Evolutionary conservation across 1,139 yeast species (phyloP).

Genomic region (Pichia sp.): DNA sequence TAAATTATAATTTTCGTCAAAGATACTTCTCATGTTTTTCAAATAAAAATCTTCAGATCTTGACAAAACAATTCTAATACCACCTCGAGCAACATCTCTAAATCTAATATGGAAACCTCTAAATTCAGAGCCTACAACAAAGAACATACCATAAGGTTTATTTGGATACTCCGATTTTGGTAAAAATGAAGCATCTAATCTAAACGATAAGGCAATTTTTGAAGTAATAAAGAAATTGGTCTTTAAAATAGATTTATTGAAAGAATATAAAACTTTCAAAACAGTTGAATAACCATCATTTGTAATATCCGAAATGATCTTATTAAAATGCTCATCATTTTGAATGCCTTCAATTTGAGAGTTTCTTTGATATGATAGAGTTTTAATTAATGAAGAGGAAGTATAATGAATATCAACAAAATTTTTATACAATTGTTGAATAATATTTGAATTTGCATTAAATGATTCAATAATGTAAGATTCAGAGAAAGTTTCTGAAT

Average conservation of each 20-base stretch:
- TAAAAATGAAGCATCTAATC: slow-evolving; percentile 80
- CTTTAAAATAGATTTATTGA: slow-evolving; percentile 82
- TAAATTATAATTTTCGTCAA: slow-evolving; percentile 93
- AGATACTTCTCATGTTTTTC: slow-evolving; percentile 77
- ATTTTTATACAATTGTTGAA: slow-evolving; percentile 80
- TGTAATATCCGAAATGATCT: slow-evolving; percentile 63
- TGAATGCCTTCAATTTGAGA: slow-evolving; percentile 70
- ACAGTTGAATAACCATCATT: slow-evolving; percentile 77
- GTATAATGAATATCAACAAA: slow-evolving; percentile 90
- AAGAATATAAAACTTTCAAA: slow-evolving; percentile 71
- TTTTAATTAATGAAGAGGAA: slow-evolving; percentile 55
- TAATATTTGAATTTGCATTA: slow-evolving; percentile 60
- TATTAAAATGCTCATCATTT: slow-evolving; percentile 67
- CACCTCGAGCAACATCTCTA: slow-evolving; percentile 97
- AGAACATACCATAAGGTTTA: slow-evolving; percentile 89
- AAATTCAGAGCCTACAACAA: slow-evolving; percentile 93
- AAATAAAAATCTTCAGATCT: slow-evolving; percentile 82
- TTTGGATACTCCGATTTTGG: slow-evolving; percentile 86
- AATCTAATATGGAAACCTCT: slow-evolving; percentile 96
- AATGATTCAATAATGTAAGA: slow-evolving; percentile 75
- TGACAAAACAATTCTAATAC: slow-evolving; percentile 90
- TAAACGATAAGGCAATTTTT: slow-evolving; percentile 89
- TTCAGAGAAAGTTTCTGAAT: slow-evolving; percentile 91
- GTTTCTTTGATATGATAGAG: slow-evolving; percentile 84
- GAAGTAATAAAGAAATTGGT: slow-evolving; percentile 93